Evolutionary conservation across 768 basidiomycete species (phyloP).

Genomic region (Exidia glandulosa): DNA sequence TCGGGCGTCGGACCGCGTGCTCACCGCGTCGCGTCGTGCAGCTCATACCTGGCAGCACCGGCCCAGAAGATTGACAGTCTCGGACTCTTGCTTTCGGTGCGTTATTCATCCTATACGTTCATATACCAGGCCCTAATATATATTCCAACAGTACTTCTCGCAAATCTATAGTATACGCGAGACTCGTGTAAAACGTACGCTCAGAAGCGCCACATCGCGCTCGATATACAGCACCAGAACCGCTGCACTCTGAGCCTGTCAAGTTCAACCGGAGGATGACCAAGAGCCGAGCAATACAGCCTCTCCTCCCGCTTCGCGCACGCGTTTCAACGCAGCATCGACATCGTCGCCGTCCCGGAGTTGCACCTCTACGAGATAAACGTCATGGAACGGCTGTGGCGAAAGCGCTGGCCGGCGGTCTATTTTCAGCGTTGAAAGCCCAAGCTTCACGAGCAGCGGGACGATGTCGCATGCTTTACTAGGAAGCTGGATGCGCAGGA

Average conservation of each 20-base stretch:
- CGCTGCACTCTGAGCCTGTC: not conserved
- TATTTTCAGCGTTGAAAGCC: conserved; percentile 38
- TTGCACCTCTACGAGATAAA: conserved; percentile 56
- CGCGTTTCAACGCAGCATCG: not conserved
- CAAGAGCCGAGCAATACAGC: not conserved
- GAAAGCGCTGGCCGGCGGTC: conserved; percentile 51
- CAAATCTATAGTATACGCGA: no score
- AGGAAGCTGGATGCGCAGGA: not conserved
- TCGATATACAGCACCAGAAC: not conserved
- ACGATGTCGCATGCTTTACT: conserved; percentile 3
- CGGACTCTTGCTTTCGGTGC: not conserved
- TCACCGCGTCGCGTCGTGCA: conserved; percentile 17
- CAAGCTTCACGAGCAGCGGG: conserved; percentile 26
- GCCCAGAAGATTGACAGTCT: conserved; percentile 34
- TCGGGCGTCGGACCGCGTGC: conserved; percentile 4
- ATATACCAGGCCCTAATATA: no score
- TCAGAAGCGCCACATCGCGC: no score
- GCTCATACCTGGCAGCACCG: conserved; percentile 63
- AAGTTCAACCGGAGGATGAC: no score
- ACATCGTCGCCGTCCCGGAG: conserved; percentile 4
- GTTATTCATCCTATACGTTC: not conserved
- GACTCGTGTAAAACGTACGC: no score
- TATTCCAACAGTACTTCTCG: no score
- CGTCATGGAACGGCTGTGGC: conserved; percentile 37
- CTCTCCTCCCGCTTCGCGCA: not conserved